Percentiles rank a stretch among this genome's conserved stretches.
Conservation (phyloP, 176 grass and related monocot genomes). For the Aechmea fasciata region DNA sequence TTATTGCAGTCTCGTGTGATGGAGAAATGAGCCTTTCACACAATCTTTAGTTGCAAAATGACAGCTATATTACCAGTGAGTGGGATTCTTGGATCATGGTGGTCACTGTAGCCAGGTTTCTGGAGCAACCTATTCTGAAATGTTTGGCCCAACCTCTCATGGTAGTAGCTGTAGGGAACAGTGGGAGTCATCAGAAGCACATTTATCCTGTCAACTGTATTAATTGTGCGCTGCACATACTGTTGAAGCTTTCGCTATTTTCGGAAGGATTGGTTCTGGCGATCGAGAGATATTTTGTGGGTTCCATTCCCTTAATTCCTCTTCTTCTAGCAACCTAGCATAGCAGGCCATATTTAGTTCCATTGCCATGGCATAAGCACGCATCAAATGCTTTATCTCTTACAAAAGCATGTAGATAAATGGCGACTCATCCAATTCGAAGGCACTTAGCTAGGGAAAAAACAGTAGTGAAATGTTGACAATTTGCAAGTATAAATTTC, state of each 20-base stretch:
- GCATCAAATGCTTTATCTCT: no score
- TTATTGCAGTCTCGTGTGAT: constrained; percentile 8
- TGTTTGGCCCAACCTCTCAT: constrained; percentile 16
- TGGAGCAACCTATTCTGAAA: constrained; percentile 38
- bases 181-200: neutral
- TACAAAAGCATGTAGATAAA: no score
- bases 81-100: constrained; percentile 22
- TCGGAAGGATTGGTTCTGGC: neutral
- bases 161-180: neutral
- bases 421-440: no score
- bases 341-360: no score
- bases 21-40: constrained; percentile 20
- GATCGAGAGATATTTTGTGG: neutral
- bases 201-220: constrained; percentile 2
- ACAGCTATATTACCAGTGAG: constrained; percentile 43
- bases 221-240: neutral
- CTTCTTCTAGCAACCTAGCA: no score
- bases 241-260: neutral
- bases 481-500: no score
- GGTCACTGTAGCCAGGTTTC: constrained; percentile 41
- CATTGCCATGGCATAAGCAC: no score
- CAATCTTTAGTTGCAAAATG: constrained; percentile 20
- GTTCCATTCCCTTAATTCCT: neutral
- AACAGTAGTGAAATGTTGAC: no score
- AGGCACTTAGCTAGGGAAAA: no score